phyloP scores from a whole-genome alignment of 805 yeast species.

The Yarrowia sp. region DNA sequence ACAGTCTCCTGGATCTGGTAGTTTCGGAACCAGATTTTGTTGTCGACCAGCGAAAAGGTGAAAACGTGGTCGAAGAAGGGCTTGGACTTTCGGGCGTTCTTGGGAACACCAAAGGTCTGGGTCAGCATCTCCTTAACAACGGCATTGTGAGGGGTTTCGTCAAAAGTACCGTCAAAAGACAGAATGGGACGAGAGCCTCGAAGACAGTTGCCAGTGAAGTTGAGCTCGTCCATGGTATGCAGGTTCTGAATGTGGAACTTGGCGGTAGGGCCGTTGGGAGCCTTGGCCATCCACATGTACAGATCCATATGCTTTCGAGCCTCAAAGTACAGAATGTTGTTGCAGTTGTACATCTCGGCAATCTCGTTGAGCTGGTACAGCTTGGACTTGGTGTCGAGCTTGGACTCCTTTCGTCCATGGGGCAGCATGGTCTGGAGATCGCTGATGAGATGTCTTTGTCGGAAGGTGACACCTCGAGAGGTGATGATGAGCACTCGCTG shows the following conservation, averaged over 20 bases:
- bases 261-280: constrained; percentile 96
- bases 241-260: constrained; percentile 92
- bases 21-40: constrained; percentile 92
- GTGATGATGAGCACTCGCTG: constrained; percentile 87
- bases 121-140: constrained; percentile 78
- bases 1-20: constrained; percentile 78
- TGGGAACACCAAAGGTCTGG: constrained; percentile 93
- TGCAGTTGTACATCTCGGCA: constrained; percentile 96
- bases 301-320: constrained; percentile 94
- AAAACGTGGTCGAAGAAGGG: constrained; percentile 95
- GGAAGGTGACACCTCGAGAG: constrained; percentile 87
- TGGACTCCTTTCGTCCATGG: constrained; percentile 94
- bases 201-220: constrained; percentile 93
- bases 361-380: constrained; percentile 86
- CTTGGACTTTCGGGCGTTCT: constrained; percentile 83
- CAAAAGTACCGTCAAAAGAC: constrained; percentile 81
- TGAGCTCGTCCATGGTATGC: constrained; percentile 93
- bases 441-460: constrained; percentile 90
- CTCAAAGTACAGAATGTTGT: constrained; percentile 89
- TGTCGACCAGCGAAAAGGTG: constrained; percentile 88
- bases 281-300: constrained; percentile 90
- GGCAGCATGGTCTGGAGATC: constrained; percentile 80
- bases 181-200: constrained; percentile 93
- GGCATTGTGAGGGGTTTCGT: constrained; percentile 60
- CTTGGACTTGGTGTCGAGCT: constrained; percentile 88